These are phyloP conservation scores for Arabidopsis thaliana DNA, from an alignment of 345 rosid species.

Conservation along the genomic window DNA sequence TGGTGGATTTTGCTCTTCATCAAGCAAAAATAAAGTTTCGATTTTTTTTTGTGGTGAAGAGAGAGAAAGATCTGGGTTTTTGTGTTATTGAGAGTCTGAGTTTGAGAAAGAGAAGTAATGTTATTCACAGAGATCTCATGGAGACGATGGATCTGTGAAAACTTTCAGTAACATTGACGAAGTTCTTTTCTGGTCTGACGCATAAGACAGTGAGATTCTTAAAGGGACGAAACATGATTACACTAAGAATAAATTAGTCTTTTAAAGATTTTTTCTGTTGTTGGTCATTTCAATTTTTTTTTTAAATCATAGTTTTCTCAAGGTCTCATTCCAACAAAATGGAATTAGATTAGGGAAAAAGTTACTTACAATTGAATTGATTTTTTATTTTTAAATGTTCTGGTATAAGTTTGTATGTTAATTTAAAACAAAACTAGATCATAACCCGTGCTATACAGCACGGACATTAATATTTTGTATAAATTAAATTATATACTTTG, in stretches of 20 bases:
- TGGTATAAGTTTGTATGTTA: neutral
- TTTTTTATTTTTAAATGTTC: neutral
- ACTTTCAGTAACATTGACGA: constrained; percentile 26
- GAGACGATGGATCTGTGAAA: constrained; percentile 36
- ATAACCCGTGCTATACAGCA: no score
- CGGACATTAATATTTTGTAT: no score
- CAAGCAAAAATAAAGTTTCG: constrained; percentile 5
- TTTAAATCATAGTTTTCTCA: neutral
- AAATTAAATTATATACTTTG: no score
- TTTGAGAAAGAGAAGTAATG: constrained; percentile 12
- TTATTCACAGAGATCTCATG: constrained; percentile 30
- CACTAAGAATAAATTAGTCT: constrained; percentile 25
- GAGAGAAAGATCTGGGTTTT: constrained; percentile 10
- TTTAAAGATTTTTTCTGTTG: constrained; percentile 13
- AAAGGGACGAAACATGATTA: constrained; percentile 39
- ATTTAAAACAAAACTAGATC: neutral
- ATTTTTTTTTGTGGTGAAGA: constrained; percentile 3
- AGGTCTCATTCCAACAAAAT: neutral
- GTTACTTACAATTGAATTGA: neutral
- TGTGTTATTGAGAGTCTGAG: neutral
- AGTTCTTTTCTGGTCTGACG: constrained; percentile 29
- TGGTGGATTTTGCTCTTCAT: constrained; percentile 54
- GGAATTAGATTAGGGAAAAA: neutral
- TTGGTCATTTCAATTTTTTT: neutral
- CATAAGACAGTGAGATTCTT: constrained; percentile 41